A percentile compares a stretch with the other conserved stretches of the same genome.
These are phyloP conservation scores for Selaginella tamariscina DNA, from an alignment of 75 land plant genomes.

Conservation along the genomic window DNA sequence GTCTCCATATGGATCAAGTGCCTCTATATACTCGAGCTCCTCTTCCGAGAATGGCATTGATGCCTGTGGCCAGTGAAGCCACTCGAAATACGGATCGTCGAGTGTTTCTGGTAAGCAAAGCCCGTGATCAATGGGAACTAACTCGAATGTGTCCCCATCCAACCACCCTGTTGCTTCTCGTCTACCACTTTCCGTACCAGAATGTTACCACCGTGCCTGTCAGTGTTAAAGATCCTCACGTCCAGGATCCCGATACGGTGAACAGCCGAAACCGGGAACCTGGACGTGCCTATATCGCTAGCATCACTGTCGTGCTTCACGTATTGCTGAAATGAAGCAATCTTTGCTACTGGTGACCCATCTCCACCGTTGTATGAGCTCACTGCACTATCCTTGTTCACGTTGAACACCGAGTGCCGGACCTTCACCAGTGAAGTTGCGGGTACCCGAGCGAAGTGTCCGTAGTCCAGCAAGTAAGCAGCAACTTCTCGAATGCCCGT, in stretches of 20 bases:
- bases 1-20: slow-evolving; percentile 41
- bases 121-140: slow-evolving; percentile 77
- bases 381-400: slow-evolving; percentile 30
- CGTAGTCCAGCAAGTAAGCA: slow-evolving; percentile 69
- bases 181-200: slow-evolving; percentile 42
- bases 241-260: slow-evolving; percentile 76
- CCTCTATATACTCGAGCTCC: slow-evolving; percentile 53
- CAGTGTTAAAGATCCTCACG: slow-evolving; percentile 64
- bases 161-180: slow-evolving; percentile 22
- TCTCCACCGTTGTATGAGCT: slow-evolving; percentile 11
- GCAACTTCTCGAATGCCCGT: slow-evolving; percentile 82
- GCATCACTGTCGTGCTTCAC: slow-evolving; percentile 70
- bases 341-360: slow-evolving; percentile 35
- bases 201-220: slow-evolving; percentile 65
- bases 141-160: slow-evolving; percentile 30
- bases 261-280: slow-evolving; percentile 61
- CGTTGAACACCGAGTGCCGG: slow-evolving; percentile 60
- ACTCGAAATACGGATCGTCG: slow-evolving; percentile 67
- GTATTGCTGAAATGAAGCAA: slow-evolving; percentile 77
- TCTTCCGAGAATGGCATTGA: slow-evolving; percentile 76
- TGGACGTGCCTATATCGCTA: slow-evolving; percentile 66
- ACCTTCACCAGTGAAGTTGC: slow-evolving; percentile 62
- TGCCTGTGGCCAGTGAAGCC: slow-evolving; percentile 85
- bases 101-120: slow-evolving; percentile 65
- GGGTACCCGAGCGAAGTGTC: slow-evolving; percentile 69